Percentiles rank a stretch among this genome's conserved stretches.
phyloP scores from a whole-genome alignment of 1,284 basidiomycete genomes.

The Schizopora paradoxa region DNA sequence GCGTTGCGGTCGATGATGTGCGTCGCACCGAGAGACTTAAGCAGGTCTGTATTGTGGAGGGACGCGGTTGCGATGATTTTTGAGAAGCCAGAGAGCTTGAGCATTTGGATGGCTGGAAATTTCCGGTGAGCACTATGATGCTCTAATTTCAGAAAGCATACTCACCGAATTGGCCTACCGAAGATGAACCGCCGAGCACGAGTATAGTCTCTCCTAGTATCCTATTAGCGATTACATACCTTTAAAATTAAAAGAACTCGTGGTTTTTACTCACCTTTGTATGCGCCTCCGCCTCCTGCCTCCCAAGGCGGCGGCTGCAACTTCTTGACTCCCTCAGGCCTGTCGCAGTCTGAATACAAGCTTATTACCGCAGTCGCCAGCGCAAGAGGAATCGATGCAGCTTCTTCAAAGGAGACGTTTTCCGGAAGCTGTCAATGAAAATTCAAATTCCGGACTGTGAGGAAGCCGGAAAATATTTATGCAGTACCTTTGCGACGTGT shows the following conservation, averaged over 20 bases:
- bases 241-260: too few relatives aligned
- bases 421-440: constrained; percentile 23
- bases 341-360: constrained; percentile 19
- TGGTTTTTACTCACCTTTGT: constrained; percentile 21
- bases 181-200: constrained; percentile 7
- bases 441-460: constrained; percentile 1
- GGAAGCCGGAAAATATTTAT: not conserved
- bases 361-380: constrained; percentile 36
- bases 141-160: not conserved
- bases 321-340: not conserved
- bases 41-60: constrained; percentile 2
- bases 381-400: constrained; percentile 35
- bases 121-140: not conserved
- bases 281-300: constrained; percentile 22
- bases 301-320: constrained; percentile 19
- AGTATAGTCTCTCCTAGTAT: constrained; percentile 1
- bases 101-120: constrained; percentile 1
- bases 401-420: constrained; percentile 30
- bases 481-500: constrained; percentile 23
- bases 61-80: constrained; percentile 5
- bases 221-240: too few relatives aligned
- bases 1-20: constrained; percentile 8
- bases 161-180: constrained; percentile 9
- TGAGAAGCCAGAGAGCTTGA: constrained; percentile 5
- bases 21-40: constrained; percentile 9